phyloP scores from a whole-genome alignment of 2,329 filamentous ascomycete genomes.

The Malbranchea cinnamomea region DNA sequence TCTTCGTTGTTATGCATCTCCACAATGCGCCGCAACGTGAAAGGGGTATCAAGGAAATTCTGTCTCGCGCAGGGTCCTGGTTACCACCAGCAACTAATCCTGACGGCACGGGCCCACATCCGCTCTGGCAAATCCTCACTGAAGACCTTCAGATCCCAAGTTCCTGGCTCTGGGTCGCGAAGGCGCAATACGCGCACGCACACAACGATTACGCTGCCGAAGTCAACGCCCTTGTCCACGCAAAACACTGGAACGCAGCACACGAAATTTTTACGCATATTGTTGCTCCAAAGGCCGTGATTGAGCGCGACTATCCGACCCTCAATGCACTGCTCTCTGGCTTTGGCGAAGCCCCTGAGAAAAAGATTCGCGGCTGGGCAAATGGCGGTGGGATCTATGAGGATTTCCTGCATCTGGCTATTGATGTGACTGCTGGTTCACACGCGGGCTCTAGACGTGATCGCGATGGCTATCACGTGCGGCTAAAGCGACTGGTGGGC shows the following conservation, averaged over 20 bases:
- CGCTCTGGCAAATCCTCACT: conserved; percentile 44
- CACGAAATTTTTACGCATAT: conserved; percentile 67
- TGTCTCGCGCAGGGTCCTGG: conserved; percentile 54
- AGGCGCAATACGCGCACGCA: conserved; percentile 66
- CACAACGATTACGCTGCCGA: conserved; percentile 55
- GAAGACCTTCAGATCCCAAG: conserved; percentile 55
- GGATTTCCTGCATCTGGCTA: conserved; percentile 42
- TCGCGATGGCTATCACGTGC: too few relatives aligned
- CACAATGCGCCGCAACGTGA: conserved; percentile 46
- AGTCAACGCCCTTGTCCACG: conserved; percentile 66
- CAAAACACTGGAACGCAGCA: conserved; percentile 61
- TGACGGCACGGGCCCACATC: conserved; percentile 19
- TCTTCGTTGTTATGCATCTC: conserved; percentile 69
- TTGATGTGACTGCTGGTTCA: too few relatives aligned
- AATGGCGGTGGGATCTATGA: conserved; percentile 68
- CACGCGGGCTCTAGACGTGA: conserved; percentile 26
- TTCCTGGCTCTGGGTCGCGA: conserved; percentile 74
- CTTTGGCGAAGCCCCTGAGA: conserved; percentile 48
- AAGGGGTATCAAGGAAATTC: conserved; percentile 54
- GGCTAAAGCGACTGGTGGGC: conserved; percentile 31
- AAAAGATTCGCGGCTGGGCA: conserved; percentile 56
- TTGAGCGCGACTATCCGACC: conserved; percentile 62
- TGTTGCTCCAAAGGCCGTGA: conserved; percentile 68
- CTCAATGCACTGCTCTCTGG: conserved; percentile 55
- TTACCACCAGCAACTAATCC: conserved; percentile 46